Percentiles rank a stretch among this genome's conserved stretches.
phyloP scores from a whole-genome alignment of 345 rosid genomes.

The Brassica cretica region DNA sequence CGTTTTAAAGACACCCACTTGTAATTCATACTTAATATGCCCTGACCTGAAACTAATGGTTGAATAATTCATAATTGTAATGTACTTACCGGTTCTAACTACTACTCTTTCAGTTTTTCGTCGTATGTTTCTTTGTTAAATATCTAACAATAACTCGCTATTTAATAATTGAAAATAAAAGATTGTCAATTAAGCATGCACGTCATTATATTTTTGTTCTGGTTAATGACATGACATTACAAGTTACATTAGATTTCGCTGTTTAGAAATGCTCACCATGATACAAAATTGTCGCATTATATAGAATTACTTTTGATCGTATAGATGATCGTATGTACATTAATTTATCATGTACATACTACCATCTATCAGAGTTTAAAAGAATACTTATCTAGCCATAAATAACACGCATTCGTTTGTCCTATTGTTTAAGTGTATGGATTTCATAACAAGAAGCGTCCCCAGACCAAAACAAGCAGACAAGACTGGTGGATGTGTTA shows the following conservation, averaged over 20 bases:
- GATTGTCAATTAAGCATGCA: background rate
- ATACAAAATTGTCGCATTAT: background rate
- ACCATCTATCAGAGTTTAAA: background rate
- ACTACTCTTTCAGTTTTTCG: background rate
- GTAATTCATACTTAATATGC: conserved; percentile 3
- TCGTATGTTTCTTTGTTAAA: background rate
- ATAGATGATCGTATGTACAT: background rate
- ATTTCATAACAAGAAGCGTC: background rate
- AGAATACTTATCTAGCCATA: too few species aligned
- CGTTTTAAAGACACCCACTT: conserved; percentile 34
- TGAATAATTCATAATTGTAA: background rate
- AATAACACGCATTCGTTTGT: background rate
- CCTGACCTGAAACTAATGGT: conserved; percentile 11
- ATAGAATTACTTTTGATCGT: background rate
- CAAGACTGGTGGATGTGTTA: background rate
- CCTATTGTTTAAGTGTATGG: background rate
- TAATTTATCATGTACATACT: background rate
- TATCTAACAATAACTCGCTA: background rate
- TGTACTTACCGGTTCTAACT: background rate
- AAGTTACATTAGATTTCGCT: background rate
- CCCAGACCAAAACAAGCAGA: background rate
- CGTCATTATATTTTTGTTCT: background rate
- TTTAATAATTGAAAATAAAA: background rate
- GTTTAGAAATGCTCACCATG: background rate
- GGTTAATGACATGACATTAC: background rate